A percentile compares a stretch with the other conserved stretches of the same genome.
Conservation (phyloP, 2,329 filamentous ascomycete genomes). For the Penicillium sp. region DNA sequence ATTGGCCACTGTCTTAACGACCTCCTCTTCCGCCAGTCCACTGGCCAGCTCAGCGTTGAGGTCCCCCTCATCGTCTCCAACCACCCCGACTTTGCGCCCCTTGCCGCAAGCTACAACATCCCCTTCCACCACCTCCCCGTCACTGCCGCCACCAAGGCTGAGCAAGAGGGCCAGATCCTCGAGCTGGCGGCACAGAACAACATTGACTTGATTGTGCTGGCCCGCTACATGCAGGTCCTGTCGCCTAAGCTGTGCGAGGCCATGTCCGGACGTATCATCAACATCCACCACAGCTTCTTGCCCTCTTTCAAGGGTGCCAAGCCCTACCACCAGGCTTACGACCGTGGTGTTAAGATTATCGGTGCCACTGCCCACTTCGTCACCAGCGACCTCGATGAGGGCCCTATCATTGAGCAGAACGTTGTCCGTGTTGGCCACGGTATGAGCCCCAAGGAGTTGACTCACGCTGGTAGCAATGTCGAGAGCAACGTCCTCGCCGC, state of each 20-base stretch:
- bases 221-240: constrained; percentile 86
- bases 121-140: constrained; percentile 81
- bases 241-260: constrained; percentile 71
- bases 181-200: constrained; percentile 67
- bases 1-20: constrained; percentile 86
- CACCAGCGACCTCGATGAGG: constrained; percentile 81
- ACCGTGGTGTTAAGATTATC: constrained; percentile 85
- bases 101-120: constrained; percentile 73
- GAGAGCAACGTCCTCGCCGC: constrained; percentile 80
- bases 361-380: constrained; percentile 85
- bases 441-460: constrained; percentile 73
- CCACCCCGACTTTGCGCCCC: constrained; percentile 69
- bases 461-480: constrained; percentile 78
- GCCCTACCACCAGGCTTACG: constrained; percentile 85
- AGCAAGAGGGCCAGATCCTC: constrained; percentile 72
- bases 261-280: constrained; percentile 87
- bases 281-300: constrained; percentile 87
- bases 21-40: constrained; percentile 75
- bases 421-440: constrained; percentile 75
- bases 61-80: constrained; percentile 80
- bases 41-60: constrained; percentile 72
- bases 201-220: constrained; percentile 77
- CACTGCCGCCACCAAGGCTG: constrained; percentile 71
- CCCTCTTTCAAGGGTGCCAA: constrained; percentile 86
- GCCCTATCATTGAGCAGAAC: constrained; percentile 84